Base-by-base conservation (phyloP, 805 yeast species). In the Spathaspora arborariae region DNA sequence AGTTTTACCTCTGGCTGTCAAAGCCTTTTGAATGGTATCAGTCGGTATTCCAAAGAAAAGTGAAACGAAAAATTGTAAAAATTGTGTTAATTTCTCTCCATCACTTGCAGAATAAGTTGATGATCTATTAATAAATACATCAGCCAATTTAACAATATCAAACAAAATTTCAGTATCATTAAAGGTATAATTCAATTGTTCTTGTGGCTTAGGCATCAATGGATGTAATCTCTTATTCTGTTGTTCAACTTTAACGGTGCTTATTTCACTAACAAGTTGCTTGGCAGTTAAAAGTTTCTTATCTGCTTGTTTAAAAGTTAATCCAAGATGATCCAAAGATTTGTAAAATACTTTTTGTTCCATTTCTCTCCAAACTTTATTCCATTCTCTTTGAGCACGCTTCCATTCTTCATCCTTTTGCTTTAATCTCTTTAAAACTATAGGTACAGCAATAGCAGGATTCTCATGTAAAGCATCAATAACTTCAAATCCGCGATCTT, bases 391-490 rank as follows among this genome's bases (percentile, higher is more conserved):
- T 59, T 92, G 99, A 1, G 97, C 91, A 51, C 97, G 81, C 65
- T 89, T 87, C 99, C 99, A 94, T 67, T 94, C 99, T 67, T 94
- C 98, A 63, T 94, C 98, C 67, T 94, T 94, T 67, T 94, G 98
- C 67, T 94, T 94, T 62, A 94, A 78, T 60, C 99, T 81, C 56
- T 85, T 88, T 64, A 94, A 74, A 11, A 94, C 95, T 48, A 94
- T 83, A 1, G 99, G 98, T 30, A 94, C 94, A 0, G 99, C 95
- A 45, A 91, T 82, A 1, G 94, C 90, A 2, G 99, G 99, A 58
- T 87, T 86, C 57, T 91, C 96, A 62, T 92, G 97, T 41, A 94
- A 72, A 3, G 98, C 97, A 58, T 90, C 96, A 58, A 94, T 88
- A 18, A 94, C 97, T 68, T 94, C 98, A 59, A 87, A 87, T 0